A percentile compares a stretch with the other conserved stretches of the same genome.
These are phyloP conservation scores for Neofusicoccum ribis DNA, from an alignment of 2,329 filamentous ascomycete genomes.

Conservation along the genomic window DNA sequence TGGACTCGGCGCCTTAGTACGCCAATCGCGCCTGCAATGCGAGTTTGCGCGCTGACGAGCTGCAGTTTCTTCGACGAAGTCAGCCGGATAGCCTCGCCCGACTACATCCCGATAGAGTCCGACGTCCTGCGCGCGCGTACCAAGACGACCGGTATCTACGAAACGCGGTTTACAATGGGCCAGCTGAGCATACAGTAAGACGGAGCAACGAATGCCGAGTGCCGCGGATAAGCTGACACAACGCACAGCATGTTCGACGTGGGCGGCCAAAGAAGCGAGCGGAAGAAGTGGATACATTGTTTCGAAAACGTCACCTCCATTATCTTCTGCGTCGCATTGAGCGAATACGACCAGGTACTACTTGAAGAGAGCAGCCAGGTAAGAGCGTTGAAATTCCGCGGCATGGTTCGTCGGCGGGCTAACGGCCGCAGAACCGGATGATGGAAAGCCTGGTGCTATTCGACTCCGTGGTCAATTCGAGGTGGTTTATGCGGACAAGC, in stretches of 20 bases:
- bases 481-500: slow-evolving; percentile 98
- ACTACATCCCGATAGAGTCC: slow-evolving; percentile 91
- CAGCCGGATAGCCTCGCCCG: slow-evolving; percentile 74
- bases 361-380: slow-evolving; percentile 97
- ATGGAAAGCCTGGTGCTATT: slow-evolving; percentile 97
- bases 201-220: slow-evolving; percentile 29
- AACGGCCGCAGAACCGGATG: slow-evolving; percentile 81
- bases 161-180: slow-evolving; percentile 98
- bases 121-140: slow-evolving; percentile 94
- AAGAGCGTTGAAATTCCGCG: slow-evolving; percentile 33
- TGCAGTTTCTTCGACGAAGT: slow-evolving; percentile 93
- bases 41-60: slow-evolving; percentile 23
- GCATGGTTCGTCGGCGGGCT: background rate
- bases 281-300: slow-evolving; percentile 99
- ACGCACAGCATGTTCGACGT: slow-evolving; percentile 92
- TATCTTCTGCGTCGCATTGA: slow-evolving; percentile 97
- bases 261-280: slow-evolving; percentile 91
- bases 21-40: slow-evolving; percentile 35
- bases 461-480: slow-evolving; percentile 96
- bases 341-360: slow-evolving; percentile 96
- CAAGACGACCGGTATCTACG: slow-evolving; percentile 98
- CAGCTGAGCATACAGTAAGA: slow-evolving; percentile 97
- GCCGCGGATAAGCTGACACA: slow-evolving; percentile 24
- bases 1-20: slow-evolving; percentile 99
- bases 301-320: slow-evolving; percentile 99